Base-by-base conservation (phyloP, 169 alveolate species). In the Plasmodium adleri region DNA sequence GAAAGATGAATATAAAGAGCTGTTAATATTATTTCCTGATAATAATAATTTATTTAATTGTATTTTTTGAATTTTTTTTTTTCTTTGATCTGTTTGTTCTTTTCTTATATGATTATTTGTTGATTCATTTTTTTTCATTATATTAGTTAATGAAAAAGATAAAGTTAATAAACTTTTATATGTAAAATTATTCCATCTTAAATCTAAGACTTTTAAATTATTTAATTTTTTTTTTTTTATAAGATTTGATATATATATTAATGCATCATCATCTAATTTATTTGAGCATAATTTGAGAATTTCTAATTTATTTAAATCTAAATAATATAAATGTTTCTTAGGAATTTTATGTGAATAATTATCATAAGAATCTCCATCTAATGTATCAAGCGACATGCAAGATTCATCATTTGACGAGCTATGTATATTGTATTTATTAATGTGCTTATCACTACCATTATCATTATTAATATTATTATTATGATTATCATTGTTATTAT, bases 121-220 rank as follows among this genome's bases (percentile, higher is more conserved):
- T 17, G 47, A 20, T 20, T 60, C 47, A 10, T 13, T 60, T 52
- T 15, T 52, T 7, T 1, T 60, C 3, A 60, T 39, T 7, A 54
- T 73, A 17, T 66, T 78, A 64, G 76, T 78, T 52, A 78, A 66
- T 20, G 89, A 75, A 26, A 78, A 52, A 24, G 71, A 78, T 56
- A 78, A 59, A 3, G 89, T 59, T 66, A 78, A 49, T 20, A 78
- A 78, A 58, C 89, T 78, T 78, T 70, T 78, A 49, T 78, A 78
- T 6, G 89, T 78, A 47, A 78, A 78, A 39, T 78, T 78, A 64
- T 78, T 78, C 89, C 89, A 78, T 45, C 89, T 28, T 45, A 78
- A 66, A 52, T 78, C 89, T 10, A 78, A 70, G 6, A 78, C 24
- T 78, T 64, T 78, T 22, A 78, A n/a, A 64, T 66, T 64, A 32